phyloP scores from a whole-genome alignment of 2,329 filamentous ascomycete species.

The Nemania abortiva region DNA sequence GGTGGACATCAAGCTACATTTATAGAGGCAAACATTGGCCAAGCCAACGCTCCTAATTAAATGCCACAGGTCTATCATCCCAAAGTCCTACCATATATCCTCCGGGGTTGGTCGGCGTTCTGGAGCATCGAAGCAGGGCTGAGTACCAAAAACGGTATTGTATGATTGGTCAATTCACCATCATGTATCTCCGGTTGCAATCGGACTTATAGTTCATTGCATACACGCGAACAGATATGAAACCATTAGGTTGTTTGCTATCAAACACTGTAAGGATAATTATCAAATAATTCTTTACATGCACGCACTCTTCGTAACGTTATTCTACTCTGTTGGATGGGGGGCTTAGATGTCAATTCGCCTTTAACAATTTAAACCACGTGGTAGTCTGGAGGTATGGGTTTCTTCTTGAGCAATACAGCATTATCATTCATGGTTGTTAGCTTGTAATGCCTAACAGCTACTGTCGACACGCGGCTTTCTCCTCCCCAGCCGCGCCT shows the following conservation, averaged over 20 bases:
- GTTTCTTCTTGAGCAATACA: slow-evolving; percentile 47
- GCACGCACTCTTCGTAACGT: no score
- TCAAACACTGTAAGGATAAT: not conserved
- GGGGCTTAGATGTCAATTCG: not conserved
- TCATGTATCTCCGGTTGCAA: slow-evolving; percentile 11
- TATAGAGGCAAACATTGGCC: not conserved
- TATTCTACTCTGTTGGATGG: no score
- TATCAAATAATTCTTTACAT: not conserved
- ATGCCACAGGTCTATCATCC: not conserved
- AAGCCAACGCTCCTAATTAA: not conserved
- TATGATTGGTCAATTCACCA: slow-evolving; percentile 47
- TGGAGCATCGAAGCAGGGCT: not conserved
- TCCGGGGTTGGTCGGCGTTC: slow-evolving; percentile 31
- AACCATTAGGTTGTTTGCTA: not conserved
- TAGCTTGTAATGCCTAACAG: slow-evolving; percentile 48
- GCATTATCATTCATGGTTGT: slow-evolving; percentile 50
- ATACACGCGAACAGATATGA: not conserved
- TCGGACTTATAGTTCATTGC: slow-evolving; percentile 19
- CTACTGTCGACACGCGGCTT: slow-evolving; percentile 39
- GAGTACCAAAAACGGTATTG: slow-evolving; percentile 36
- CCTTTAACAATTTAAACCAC: not conserved
- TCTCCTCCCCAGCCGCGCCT: slow-evolving; percentile 33
- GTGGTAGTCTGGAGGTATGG: not conserved
- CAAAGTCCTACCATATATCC: slow-evolving; percentile 6
- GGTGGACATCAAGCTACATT: not conserved